Conservation (phyloP, 2,329 filamentous ascomycete species). For the Microascus cirrosus region DNA sequence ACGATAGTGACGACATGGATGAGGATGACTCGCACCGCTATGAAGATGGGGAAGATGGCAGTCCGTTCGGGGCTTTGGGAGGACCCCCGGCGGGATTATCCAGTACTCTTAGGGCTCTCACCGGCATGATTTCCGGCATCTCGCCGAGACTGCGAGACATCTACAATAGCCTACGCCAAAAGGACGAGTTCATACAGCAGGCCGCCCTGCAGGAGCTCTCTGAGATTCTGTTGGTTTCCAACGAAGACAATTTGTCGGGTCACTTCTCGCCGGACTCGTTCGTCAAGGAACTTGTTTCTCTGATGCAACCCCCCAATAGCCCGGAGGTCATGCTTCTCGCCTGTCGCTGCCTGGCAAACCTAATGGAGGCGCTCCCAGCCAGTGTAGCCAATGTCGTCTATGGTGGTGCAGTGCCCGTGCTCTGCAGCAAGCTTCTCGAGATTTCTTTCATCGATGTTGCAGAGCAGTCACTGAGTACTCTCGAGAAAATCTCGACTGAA, state of each 20-base stretch:
- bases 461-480: constrained; percentile 89
- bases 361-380: constrained; percentile 93
- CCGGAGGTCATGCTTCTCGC: constrained; percentile 95
- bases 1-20: constrained; percentile 37
- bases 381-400: constrained; percentile 95
- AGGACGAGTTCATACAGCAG: constrained; percentile 81
- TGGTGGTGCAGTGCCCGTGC: constrained; percentile 85
- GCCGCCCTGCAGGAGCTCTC: constrained; percentile 90
- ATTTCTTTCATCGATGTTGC: constrained; percentile 96
- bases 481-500: constrained; percentile 95
- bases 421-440: constrained; percentile 90
- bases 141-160: constrained; percentile 70
- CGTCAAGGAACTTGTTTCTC: constrained; percentile 80
- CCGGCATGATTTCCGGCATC: constrained; percentile 83
- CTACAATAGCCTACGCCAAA: constrained; percentile 63
- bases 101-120: constrained; percentile 74
- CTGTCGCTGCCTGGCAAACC: constrained; percentile 87
- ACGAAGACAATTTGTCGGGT: constrained; percentile 90
- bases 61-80: constrained; percentile 56
- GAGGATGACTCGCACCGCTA: constrained; percentile 40
- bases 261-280: constrained; percentile 92
- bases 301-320: constrained; percentile 86
- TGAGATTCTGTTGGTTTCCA: constrained; percentile 85
- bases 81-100: constrained; percentile 50
- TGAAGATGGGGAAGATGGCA: constrained; percentile 53